A percentile compares a stretch with the other conserved stretches of the same genome.
Conservation (phyloP, 2,329 filamentous ascomycete species). For the Periconia sp. region DNA sequence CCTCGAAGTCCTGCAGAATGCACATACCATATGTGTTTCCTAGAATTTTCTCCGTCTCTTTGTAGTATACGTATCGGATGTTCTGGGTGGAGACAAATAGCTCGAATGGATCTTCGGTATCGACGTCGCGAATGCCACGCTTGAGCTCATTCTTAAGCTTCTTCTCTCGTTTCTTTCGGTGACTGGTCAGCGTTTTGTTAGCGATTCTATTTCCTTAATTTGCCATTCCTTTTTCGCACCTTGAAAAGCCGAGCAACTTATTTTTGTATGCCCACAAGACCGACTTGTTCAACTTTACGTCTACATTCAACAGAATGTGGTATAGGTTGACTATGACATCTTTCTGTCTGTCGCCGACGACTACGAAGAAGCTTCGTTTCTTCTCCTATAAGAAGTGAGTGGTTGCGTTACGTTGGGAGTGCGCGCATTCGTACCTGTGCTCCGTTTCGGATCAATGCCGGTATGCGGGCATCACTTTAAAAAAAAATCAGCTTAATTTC, state of each 20-base stretch:
- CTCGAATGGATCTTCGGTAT: conserved; percentile 94
- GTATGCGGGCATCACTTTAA: conserved; percentile 47
- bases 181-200: conserved; percentile 53
- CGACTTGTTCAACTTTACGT: conserved; percentile 94
- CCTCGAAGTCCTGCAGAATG: conserved; percentile 97
- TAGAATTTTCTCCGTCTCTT: conserved; percentile 98
- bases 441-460: conserved; percentile 49
- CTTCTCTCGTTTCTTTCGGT: conserved; percentile 95
- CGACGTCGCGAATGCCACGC: conserved; percentile 88
- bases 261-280: conserved; percentile 99
- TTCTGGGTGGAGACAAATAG: conserved; percentile 95
- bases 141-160: conserved; percentile 99
- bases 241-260: conserved; percentile 91
- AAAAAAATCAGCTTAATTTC: conserved; percentile 14
- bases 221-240: conserved; percentile 47
- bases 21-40: conserved; percentile 99
- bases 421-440: conserved; percentile 34
- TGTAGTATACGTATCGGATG: conserved; percentile 99
- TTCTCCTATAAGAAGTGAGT: conserved; percentile 66
- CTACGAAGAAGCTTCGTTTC: conserved; percentile 97
- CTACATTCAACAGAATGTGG: conserved; percentile 87
- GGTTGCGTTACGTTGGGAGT: background rate
- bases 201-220: conserved; percentile 1
- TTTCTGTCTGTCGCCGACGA: conserved; percentile 92
- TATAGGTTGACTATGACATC: conserved; percentile 96